These are phyloP conservation scores for Gillenia trifoliata DNA, from an alignment of 306 rosid species.

Conservation along the genomic window DNA sequence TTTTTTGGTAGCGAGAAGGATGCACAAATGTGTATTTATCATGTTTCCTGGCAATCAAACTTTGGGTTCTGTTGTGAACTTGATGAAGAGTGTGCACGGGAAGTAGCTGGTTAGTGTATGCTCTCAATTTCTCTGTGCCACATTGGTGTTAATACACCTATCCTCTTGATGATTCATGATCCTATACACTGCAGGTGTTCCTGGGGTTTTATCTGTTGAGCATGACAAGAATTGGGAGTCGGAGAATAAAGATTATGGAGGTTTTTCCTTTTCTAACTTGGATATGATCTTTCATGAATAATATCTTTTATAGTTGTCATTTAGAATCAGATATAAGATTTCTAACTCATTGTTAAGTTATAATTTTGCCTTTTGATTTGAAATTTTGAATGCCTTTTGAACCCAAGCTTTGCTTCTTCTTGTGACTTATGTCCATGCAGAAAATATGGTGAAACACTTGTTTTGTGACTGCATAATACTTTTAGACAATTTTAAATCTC, in stretches of 20 bases:
- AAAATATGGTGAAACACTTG: no score
- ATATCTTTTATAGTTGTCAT: neutral
- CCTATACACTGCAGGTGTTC: constrained; percentile 53
- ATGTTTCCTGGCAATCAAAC: constrained; percentile 75
- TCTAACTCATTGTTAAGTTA: neutral
- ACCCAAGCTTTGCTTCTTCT: neutral
- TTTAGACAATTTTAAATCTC: neutral
- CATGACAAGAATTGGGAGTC: constrained; percentile 56
- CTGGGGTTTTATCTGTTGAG: constrained; percentile 68
- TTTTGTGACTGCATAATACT: neutral
- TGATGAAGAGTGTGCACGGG: constrained; percentile 65
- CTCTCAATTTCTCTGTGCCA: neutral
- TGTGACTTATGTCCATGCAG: neutral
- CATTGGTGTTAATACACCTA: no score
- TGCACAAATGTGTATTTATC: constrained; percentile 90
- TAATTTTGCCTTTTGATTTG: neutral
- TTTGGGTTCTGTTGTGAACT: constrained; percentile 91
- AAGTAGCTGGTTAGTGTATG: constrained; percentile 46
- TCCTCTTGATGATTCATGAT: neutral
- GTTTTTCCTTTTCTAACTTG: constrained; percentile 25
- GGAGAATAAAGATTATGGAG: constrained; percentile 69
- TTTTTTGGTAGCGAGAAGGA: constrained; percentile 63
- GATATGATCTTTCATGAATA: neutral
- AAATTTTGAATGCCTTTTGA: neutral
- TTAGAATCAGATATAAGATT: neutral